A percentile compares a stretch with the other conserved stretches of the same genome.
Evolutionary conservation across 192 early-diverging fungal species (phyloP).

Genomic region (Kickxella alabastrina): DNA sequence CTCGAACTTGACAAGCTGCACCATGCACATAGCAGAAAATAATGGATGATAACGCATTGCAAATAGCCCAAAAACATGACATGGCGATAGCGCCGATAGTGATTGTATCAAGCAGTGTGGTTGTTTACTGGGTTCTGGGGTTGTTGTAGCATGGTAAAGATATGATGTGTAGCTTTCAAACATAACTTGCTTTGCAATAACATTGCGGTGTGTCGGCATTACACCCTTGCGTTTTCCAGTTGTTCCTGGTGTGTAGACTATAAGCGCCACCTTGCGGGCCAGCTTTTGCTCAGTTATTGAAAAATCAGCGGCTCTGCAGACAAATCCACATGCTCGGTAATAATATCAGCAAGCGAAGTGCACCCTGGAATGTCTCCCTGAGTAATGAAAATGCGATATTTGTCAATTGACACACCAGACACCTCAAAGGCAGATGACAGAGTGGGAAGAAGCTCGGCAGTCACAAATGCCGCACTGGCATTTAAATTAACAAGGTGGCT

Average conservation of each 20-base stretch:
- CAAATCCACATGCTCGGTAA: background rate
- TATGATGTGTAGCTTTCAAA: slow-evolving; percentile 8
- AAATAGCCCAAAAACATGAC: slow-evolving; percentile 29
- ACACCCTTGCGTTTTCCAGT: slow-evolving; percentile 35
- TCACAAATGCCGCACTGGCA: slow-evolving; percentile 17
- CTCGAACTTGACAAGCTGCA: slow-evolving; percentile 16
- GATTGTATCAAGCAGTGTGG: background rate
- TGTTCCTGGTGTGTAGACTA: slow-evolving; percentile 40
- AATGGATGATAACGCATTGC: slow-evolving; percentile 34
- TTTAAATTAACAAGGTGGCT: slow-evolving; percentile 6
- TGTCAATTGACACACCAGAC: background rate
- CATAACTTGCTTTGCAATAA: slow-evolving; percentile 14
- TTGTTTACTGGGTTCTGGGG: background rate
- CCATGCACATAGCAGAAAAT: slow-evolving; percentile 9
- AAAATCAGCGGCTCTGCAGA: too few species aligned
- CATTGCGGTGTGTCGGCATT: slow-evolving; percentile 37
- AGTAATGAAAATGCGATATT: background rate
- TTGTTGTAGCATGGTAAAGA: background rate
- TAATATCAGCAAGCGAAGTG: background rate
- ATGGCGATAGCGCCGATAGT: slow-evolving; percentile 19
- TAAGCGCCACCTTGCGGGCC: slow-evolving; percentile 15
- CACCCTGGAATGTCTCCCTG: background rate
- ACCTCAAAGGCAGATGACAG: slow-evolving; percentile 1
- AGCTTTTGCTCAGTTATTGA: background rate
- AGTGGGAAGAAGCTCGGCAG: slow-evolving; percentile 12